Percentiles rank a stretch among this genome's conserved stretches.
Conservation (phyloP, 805 yeast species). For the Pichia gijzeniarum region DNA sequence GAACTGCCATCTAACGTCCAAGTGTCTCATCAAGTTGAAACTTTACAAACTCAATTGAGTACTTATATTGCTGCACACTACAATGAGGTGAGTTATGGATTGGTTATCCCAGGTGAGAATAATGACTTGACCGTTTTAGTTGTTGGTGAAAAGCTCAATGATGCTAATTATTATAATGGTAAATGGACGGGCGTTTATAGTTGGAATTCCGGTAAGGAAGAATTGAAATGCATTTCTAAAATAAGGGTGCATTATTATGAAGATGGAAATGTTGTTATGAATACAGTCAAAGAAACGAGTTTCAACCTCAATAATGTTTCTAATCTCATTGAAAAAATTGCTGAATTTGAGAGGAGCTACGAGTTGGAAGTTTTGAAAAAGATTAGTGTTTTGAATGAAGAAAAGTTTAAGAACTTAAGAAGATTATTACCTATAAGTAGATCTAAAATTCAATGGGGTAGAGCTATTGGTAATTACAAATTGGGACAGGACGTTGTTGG, state of each 20-base stretch:
- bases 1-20: conserved; percentile 16
- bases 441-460: conserved; percentile 92
- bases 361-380: conserved; percentile 55
- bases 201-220: conserved; percentile 29
- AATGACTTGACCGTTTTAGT: conserved; percentile 43
- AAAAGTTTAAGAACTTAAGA: conserved; percentile 74
- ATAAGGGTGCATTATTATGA: conserved; percentile 89
- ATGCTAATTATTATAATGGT: conserved; percentile 82
- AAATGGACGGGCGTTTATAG: conserved; percentile 83
- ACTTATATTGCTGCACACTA: conserved; percentile 59
- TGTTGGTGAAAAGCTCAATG: conserved; percentile 65
- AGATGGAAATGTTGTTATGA: conserved; percentile 89
- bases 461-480: conserved; percentile 82
- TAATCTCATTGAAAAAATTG: conserved; percentile 41
- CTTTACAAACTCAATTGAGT: conserved; percentile 29
- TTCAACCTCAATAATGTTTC: conserved; percentile 12
- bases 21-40: conserved; percentile 7
- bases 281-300: conserved; percentile 25
- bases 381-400: conserved; percentile 69
- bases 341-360: conserved; percentile 48
- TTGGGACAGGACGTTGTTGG: conserved; percentile 73
- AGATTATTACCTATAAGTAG: conserved; percentile 90
- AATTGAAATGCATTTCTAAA: conserved; percentile 46
- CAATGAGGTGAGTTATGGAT: conserved; percentile 47
- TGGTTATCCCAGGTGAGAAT: conserved; percentile 33